A percentile compares a stretch with the other conserved stretches of the same genome.
phyloP scores from a whole-genome alignment of 2,329 filamentous ascomycete genomes.

The Neofusicoccum cordaticola region DNA sequence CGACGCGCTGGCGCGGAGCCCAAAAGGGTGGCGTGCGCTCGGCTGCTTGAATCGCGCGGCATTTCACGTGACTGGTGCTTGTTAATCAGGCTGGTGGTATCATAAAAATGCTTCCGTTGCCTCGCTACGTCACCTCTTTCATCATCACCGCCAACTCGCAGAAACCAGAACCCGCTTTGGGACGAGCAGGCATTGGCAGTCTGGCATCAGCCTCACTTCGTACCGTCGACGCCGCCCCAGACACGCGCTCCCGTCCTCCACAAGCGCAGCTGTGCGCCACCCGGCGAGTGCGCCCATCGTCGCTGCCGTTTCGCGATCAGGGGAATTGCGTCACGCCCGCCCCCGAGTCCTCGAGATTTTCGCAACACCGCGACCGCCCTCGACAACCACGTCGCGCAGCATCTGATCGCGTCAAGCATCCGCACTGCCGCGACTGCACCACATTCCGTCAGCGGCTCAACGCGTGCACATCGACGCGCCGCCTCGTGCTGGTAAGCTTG shows the following conservation, averaged over 20 bases:
- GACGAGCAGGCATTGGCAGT: conserved; percentile 18
- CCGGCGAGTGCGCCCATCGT: conserved; percentile 15
- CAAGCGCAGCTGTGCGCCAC: conserved; percentile 12
- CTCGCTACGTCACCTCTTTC: conserved; percentile 18
- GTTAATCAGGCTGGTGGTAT: conserved; percentile 11
- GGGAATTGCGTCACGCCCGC: conserved; percentile 18
- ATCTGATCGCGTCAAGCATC: conserved; percentile 1
- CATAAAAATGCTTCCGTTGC: conserved; percentile 18
- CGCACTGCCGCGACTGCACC: background rate
- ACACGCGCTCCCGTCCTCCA: conserved; percentile 2
- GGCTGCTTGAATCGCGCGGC: background rate
- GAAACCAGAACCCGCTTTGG: conserved; percentile 16
- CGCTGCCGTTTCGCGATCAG: conserved; percentile 15
- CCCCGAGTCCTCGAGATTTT: conserved; percentile 16
- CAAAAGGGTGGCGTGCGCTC: conserved; percentile 10
- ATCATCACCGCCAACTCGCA: conserved; percentile 18
- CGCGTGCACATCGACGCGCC: conserved; percentile 5
- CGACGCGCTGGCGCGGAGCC: background rate
- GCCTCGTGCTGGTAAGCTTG: conserved; percentile 15
- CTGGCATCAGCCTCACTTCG: conserved; percentile 17
- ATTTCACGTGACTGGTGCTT: conserved; percentile 8
- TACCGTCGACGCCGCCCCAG: conserved; percentile 15
- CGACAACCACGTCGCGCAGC: background rate
- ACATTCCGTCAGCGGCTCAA: conserved; percentile 1
- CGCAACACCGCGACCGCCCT: conserved; percentile 11